Evolutionary conservation across 2,329 filamentous ascomycete species (phyloP), one percentile per base, ranked within the genome.

Genomic region (Herpotrichia juniperi): DNA sequence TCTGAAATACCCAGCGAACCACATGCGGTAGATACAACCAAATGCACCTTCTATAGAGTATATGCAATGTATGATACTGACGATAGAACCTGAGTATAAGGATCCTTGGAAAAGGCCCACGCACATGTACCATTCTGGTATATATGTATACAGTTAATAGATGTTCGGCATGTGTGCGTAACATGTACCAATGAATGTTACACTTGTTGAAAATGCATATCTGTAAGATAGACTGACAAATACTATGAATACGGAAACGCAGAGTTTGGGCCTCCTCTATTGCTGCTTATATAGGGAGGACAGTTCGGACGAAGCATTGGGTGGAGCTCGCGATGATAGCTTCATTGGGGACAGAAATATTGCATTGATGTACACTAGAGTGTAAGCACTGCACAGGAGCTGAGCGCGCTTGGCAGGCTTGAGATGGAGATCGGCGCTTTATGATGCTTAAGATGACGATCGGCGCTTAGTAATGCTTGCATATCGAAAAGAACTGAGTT

Each of bases 131-230:
- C 45, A 48, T 40, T 40, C 45, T 19, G 32, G 45, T 16, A 48
- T 48, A 21, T 34, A 32, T 48, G 25, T 5, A 17, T 14, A 39
- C n/a, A 10, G 17, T 39, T 17, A 48, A 22, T 21, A 21, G 21
- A 19, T 34, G 21, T 32, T 22, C 12, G 30, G 10, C 17, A 28
- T 12, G 4, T 17, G 3, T 25, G 25, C 42, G 9, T 34, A 11
- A n/a, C 14, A 42, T 26, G 26, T 31, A 46, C 53, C 53, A 22
- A 53, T 56, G 22, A 51, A 44, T 12, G 53, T 46, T 34, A 45
- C 53, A 47, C 49, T 53, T n/a, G 50, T 56, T 14, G 53, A 53
- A 34, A 45, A 53, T 21, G 53, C 50, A 39, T 56, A 56, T 5
- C 50, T 39, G 39, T 53, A 56, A 7, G 45, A 48, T 5, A 48